Conservation (phyloP, 768 basidiomycete genomes). For the Sarcodon aspratus region DNA sequence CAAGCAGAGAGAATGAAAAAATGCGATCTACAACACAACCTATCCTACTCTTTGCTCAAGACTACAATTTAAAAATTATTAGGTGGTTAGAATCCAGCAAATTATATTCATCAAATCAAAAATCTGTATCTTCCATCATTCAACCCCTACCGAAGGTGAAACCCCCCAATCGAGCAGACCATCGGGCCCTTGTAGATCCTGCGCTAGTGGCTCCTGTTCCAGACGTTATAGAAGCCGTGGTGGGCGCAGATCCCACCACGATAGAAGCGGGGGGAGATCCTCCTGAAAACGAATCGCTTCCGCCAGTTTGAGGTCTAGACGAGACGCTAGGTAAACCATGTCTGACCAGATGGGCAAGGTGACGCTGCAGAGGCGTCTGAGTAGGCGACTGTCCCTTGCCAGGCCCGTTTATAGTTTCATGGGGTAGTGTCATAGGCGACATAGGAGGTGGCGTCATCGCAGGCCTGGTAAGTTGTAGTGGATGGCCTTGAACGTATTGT, state of each 20-base stretch:
- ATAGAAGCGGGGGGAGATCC: slow-evolving; percentile 69
- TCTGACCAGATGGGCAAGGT: slow-evolving; percentile 70
- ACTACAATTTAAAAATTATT: no score
- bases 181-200: slow-evolving; percentile 60
- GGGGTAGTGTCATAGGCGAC: slow-evolving; percentile 8
- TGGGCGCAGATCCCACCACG: slow-evolving; percentile 38
- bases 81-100: no score
- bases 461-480: slow-evolving; percentile 3
- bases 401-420: slow-evolving; percentile 6
- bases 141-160: slow-evolving; percentile 46
- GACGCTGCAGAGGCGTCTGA: slow-evolving; percentile 69
- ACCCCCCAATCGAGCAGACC: slow-evolving; percentile 62
- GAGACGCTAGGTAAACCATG: slow-evolving; percentile 79
- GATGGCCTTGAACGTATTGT: neutral
- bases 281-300: slow-evolving; percentile 46
- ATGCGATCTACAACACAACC: no score
- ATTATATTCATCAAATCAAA: neutral
- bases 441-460: slow-evolving; percentile 6
- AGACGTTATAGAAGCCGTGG: slow-evolving; percentile 36
- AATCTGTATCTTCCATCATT: neutral
- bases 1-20: neutral
- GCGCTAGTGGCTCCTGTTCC: slow-evolving; percentile 42
- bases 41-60: no score
- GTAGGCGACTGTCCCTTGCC: slow-evolving; percentile 12
- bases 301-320: slow-evolving; percentile 52